Percentiles rank a stretch among this genome's conserved stretches.
Conservation (phyloP, 805 yeast genomes). For the Nakazawaea peltata region DNA sequence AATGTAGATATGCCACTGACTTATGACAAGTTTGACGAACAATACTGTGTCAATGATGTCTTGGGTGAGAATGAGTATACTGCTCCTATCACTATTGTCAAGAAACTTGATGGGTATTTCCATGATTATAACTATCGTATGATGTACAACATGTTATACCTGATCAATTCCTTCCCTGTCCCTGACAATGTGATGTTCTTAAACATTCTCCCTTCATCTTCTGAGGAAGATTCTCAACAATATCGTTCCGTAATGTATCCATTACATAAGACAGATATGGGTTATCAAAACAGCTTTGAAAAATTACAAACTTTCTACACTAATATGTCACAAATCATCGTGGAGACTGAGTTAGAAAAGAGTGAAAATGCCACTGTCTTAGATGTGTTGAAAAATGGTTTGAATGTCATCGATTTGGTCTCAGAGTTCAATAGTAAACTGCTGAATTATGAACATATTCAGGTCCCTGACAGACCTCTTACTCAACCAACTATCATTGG, state of each 20-base stretch:
- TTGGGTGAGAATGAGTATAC: conserved; percentile 1
- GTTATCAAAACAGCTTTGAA: neutral
- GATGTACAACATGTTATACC: conserved; percentile 4
- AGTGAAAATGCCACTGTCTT: neutral
- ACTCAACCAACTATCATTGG: neutral
- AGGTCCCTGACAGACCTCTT: neutral
- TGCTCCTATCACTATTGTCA: conserved; percentile 2
- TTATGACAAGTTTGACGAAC: neutral
- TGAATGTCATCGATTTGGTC: neutral
- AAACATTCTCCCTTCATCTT: neutral
- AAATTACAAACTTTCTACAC: conserved; percentile 1
- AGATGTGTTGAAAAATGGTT: neutral
- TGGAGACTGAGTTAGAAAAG: neutral
- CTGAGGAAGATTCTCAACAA: neutral
- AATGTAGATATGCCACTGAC: neutral
- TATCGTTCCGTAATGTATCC: neutral
- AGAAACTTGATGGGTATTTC: conserved; percentile 1
- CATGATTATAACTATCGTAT: conserved; percentile 2
- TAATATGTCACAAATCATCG: conserved; percentile 3
- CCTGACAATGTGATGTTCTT: conserved; percentile 5
- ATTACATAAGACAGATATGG: neutral
- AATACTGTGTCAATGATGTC: neutral
- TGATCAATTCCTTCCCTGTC: conserved; percentile 1
- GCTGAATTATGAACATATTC: neutral
- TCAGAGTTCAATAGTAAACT: neutral